These are phyloP conservation scores for Mangifera indica DNA, from an alignment of 345 rosid genomes.

Conservation along the genomic window DNA sequence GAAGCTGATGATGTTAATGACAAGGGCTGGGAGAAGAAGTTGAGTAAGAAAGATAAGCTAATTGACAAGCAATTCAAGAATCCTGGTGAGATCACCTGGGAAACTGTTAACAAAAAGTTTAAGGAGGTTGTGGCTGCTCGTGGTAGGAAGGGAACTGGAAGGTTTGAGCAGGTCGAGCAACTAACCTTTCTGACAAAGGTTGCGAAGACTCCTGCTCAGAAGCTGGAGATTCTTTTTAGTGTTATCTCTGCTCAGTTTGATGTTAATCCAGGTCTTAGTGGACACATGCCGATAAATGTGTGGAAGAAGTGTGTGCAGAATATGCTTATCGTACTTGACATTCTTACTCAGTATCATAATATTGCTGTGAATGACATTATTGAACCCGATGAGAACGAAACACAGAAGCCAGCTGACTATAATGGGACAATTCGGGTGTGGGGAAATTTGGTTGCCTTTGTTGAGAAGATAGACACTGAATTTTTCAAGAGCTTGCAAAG, in stretches of 20 bases:
- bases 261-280: conserved; percentile 89
- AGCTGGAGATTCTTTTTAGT: conserved; percentile 86
- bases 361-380: conserved; percentile 70
- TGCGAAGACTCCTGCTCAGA: conserved; percentile 98
- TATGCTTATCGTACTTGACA: conserved; percentile 76
- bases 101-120: conserved; percentile 81
- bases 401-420: conserved; percentile 66
- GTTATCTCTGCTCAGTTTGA: conserved; percentile 94
- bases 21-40: conserved; percentile 67
- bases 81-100: conserved; percentile 93
- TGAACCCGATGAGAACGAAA: conserved; percentile 90
- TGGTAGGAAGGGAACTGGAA: conserved; percentile 94
- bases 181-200: conserved; percentile 85
- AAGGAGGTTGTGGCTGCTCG: conserved; percentile 92
- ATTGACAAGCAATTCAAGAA: conserved; percentile 77
- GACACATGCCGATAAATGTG: conserved; percentile 94
- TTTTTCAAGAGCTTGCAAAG: conserved; percentile 95
- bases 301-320: conserved; percentile 92
- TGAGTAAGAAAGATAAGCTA: conserved; percentile 73
- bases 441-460: conserved; percentile 90
- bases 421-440: conserved; percentile 70
- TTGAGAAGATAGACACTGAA: conserved; percentile 83
- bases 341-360: conserved; percentile 68
- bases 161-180: conserved; percentile 94
- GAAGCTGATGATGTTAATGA: conserved; percentile 19